Evolutionary conservation across 2,329 filamentous ascomycete genomes (phyloP).

Genomic region (Xylariales sp.): DNA sequence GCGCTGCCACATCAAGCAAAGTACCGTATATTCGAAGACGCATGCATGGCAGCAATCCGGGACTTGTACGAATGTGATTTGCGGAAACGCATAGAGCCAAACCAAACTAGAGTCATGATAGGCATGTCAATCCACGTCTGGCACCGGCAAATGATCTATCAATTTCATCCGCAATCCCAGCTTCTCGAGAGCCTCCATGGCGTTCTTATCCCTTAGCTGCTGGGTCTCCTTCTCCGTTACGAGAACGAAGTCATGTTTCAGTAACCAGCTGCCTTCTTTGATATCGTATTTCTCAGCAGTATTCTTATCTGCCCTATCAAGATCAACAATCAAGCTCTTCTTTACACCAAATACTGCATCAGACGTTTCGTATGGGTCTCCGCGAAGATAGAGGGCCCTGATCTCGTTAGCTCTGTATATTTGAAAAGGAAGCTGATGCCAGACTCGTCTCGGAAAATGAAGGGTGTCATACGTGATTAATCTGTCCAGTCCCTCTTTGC

Average conservation of each 20-base stretch:
- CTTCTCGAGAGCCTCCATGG: constrained; percentile 61
- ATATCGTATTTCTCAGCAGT: constrained; percentile 60
- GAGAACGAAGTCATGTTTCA: constrained; percentile 74
- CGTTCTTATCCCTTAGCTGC: constrained; percentile 58
- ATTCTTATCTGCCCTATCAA: constrained; percentile 43
- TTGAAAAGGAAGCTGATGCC: constrained; percentile 7
- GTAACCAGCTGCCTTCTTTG: constrained; percentile 55
- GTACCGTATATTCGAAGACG: too few relatives aligned
- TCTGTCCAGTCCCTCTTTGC: constrained; percentile 72
- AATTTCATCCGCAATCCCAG: constrained; percentile 67
- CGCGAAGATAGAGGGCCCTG: constrained; percentile 71
- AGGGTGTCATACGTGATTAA: constrained; percentile 67
- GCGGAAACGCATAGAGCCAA: too few relatives aligned
- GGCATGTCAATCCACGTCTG: constrained; percentile 57
- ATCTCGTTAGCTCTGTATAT: constrained; percentile 5
- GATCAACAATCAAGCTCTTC: constrained; percentile 68
- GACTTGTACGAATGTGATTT: too few relatives aligned
- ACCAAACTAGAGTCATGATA: too few relatives aligned
- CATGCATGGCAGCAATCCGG: too few relatives aligned
- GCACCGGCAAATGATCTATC: constrained; percentile 71
- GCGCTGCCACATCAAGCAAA: too few relatives aligned
- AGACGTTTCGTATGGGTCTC: constrained; percentile 75
- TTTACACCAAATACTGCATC: constrained; percentile 89
- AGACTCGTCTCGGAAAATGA: not conserved
- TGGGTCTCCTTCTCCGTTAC: constrained; percentile 66